phyloP scores from a whole-genome alignment of 306 rosid species.

The Corylus americana region DNA sequence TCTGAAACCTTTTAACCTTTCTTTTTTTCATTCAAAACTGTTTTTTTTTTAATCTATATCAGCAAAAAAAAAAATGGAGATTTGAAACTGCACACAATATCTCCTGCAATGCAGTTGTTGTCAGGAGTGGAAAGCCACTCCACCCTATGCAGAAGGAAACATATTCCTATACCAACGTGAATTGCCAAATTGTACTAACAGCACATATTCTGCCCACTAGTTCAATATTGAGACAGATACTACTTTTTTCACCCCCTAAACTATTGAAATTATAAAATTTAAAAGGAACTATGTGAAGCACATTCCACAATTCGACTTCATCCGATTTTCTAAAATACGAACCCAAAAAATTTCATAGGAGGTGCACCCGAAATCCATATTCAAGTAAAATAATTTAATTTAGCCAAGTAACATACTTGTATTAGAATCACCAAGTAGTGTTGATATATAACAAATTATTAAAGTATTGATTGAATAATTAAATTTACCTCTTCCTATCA shows the following conservation, averaged over 20 bases:
- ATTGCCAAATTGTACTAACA: background rate
- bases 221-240: background rate
- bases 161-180: too few relatives aligned
- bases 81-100: background rate
- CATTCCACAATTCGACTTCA: background rate
- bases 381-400: background rate
- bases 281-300: background rate
- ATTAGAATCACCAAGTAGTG: background rate
- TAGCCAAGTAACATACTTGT: background rate
- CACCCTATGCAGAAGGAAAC: background rate
- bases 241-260: background rate
- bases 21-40: background rate
- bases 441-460: background rate
- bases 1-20: background rate
- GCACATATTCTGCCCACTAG: background rate
- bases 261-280: background rate
- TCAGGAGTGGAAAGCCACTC: background rate
- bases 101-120: background rate
- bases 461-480: too few relatives aligned
- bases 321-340: background rate
- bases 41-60: background rate
- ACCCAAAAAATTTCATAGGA: background rate
- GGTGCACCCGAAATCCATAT: background rate
- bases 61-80: background rate
- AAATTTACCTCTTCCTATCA: too few relatives aligned